These are phyloP conservation scores for Septoria linicola DNA, from an alignment of 2,329 filamentous ascomycete species.

Conservation along the genomic window DNA sequence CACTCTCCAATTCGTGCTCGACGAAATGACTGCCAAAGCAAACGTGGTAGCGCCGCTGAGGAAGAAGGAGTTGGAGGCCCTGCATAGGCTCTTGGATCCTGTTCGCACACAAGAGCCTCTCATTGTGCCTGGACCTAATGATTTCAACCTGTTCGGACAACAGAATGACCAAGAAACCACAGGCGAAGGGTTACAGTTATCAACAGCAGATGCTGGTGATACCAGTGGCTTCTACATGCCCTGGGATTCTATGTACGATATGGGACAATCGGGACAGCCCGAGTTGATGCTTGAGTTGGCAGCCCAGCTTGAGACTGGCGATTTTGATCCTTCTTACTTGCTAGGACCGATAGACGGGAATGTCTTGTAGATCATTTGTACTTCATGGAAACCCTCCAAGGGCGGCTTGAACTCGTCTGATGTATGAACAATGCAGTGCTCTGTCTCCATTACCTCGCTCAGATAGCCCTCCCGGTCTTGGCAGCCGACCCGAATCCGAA, in stretches of 20 bases:
- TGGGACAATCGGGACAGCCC: slow-evolving; percentile 8
- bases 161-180: background rate
- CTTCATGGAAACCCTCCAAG: no score
- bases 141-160: background rate
- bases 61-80: slow-evolving; percentile 23
- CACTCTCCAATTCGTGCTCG: slow-evolving; percentile 21
- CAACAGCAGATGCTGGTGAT: background rate
- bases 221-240: background rate
- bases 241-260: slow-evolving; percentile 8
- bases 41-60: slow-evolving; percentile 26
- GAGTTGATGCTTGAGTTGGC: slow-evolving; percentile 9
- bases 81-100: slow-evolving; percentile 19
- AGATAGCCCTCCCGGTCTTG: no score
- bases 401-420: no score
- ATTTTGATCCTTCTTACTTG: slow-evolving; percentile 11
- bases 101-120: slow-evolving; percentile 7
- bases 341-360: slow-evolving; percentile 3
- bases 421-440: no score
- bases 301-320: slow-evolving; percentile 4
- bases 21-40: slow-evolving; percentile 26
- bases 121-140: slow-evolving; percentile 5
- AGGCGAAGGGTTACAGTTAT: background rate
- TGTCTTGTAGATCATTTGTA: no score
- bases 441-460: no score
- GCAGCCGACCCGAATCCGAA: no score